These are phyloP conservation scores for Aphanocladium album DNA, from an alignment of 2,329 filamentous ascomycete species.

Conservation along the genomic window DNA sequence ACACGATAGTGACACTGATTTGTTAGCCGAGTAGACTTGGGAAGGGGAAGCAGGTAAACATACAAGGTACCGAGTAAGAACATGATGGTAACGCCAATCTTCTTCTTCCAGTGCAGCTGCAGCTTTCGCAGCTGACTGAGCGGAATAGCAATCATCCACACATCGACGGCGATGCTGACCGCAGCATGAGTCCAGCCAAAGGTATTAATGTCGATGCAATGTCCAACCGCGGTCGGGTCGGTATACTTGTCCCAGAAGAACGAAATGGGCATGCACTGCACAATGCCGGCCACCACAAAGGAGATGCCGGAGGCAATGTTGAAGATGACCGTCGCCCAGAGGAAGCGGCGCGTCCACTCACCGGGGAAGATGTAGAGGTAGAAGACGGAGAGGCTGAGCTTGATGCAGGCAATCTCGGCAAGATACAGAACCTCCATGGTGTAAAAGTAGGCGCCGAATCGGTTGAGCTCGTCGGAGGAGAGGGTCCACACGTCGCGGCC, in stretches of 20 bases:
- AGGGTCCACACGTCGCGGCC: slow-evolving; percentile 52
- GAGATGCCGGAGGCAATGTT: slow-evolving; percentile 34
- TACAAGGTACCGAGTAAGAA: slow-evolving; percentile 45
- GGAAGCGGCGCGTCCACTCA: slow-evolving; percentile 30
- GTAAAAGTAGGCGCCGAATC: slow-evolving; percentile 40
- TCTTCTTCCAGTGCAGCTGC: slow-evolving; percentile 43
- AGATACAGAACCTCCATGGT: slow-evolving; percentile 43
- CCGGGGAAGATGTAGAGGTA: slow-evolving; percentile 51
- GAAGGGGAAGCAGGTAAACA: slow-evolving; percentile 16
- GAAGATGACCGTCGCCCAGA: slow-evolving; percentile 39
- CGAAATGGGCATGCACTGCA: slow-evolving; percentile 47
- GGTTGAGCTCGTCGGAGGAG: slow-evolving; percentile 33
- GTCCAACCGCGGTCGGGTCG: slow-evolving; percentile 35
- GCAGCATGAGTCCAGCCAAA: slow-evolving; percentile 47
- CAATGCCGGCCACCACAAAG: slow-evolving; percentile 41
- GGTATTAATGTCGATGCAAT: slow-evolving; percentile 44
- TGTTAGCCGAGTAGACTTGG: neutral
- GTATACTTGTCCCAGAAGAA: slow-evolving; percentile 51
- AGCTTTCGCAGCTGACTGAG: slow-evolving; percentile 39
- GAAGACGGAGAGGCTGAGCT: slow-evolving; percentile 49
- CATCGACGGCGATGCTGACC: slow-evolving; percentile 47
- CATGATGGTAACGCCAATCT: slow-evolving; percentile 44
- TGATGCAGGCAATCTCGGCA: slow-evolving; percentile 39
- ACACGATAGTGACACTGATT: slow-evolving; percentile 21
- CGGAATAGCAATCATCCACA: slow-evolving; percentile 49